phyloP scores from a whole-genome alignment of 441 rosid genomes.

The Melastoma candidum region DNA sequence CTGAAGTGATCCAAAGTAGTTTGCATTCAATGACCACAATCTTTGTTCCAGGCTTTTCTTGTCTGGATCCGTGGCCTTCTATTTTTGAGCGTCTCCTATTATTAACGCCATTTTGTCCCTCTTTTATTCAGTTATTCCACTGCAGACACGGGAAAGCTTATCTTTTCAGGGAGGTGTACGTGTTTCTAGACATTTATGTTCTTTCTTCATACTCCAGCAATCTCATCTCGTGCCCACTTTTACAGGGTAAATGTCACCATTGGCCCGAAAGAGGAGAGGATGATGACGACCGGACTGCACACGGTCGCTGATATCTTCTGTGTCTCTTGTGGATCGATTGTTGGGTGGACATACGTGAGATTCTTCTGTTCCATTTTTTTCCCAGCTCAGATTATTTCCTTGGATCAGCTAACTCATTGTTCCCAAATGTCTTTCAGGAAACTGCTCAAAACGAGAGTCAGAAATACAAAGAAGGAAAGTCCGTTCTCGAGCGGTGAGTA shows the following conservation, averaged over 20 bases:
- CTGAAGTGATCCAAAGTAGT: too few species aligned
- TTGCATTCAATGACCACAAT: too few species aligned
- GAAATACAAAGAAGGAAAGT: slow-evolving; percentile 99
- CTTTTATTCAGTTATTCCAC: slow-evolving; percentile 62
- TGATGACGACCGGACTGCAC: slow-evolving; percentile 87
- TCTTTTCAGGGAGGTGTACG: slow-evolving; percentile 98
- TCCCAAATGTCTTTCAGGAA: slow-evolving; percentile 49
- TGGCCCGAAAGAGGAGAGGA: slow-evolving; percentile 73
- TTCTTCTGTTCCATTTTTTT: slow-evolving; percentile 4
- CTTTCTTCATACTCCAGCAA: background rate
- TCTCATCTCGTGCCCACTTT: slow-evolving; percentile 18
- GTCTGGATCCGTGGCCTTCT: too few species aligned
- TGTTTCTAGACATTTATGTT: slow-evolving; percentile 29
- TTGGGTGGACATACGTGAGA: slow-evolving; percentile 98
- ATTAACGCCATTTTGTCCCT: slow-evolving; percentile 29
- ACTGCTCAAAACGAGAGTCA: slow-evolving; percentile 73
- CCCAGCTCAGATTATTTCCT: slow-evolving; percentile 11
- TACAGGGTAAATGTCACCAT: slow-evolving; percentile 62
- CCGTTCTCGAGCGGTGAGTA: slow-evolving; percentile 85
- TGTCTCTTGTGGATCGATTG: slow-evolving; percentile 86
- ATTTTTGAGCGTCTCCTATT: slow-evolving; percentile 7
- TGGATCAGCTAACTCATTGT: slow-evolving; percentile 14
- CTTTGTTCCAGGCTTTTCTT: too few species aligned
- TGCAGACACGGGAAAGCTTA: slow-evolving; percentile 92
- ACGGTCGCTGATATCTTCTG: slow-evolving; percentile 90